Base-by-base conservation (phyloP, 345 rosid genomes). In the Aegle marmelos region DNA sequence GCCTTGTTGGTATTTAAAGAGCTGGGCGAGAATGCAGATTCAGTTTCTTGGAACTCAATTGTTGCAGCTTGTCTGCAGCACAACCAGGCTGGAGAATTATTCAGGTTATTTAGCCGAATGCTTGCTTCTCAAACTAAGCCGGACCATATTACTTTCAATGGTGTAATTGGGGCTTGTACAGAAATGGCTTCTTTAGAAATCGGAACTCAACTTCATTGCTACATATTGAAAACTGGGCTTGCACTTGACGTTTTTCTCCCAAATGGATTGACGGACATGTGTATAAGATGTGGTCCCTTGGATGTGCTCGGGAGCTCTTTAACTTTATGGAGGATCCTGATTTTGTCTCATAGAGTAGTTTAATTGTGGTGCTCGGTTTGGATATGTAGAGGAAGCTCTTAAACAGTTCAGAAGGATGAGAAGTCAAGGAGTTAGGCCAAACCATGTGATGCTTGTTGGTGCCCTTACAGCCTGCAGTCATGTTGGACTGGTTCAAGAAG, bases 401-500 rank as follows among this genome's bases (percentile, higher is more conserved):
- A 53, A 73, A 30, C 80, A 85, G 57, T 94, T 90, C 79, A 77
- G 41, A 62, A 89, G 70, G 64, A 94, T 94, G 97, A 84, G 82
- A 84, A 76, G 10, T 76, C n/a, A n/a, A n/a, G n/a, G n/a, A n/a
- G n/a, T n/a, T n/a, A 81, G 82, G 60, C 94, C 95, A 37, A 91
- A 92, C 65, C 86, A 88, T 72, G 92, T 89, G 67, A 90, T 92
- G 2, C 74, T 89, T 62, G 70, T 92, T 1, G 90, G 94, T 41
- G n/a, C n/a, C n/a, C n/a, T 94, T 13, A 87, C 87, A 36, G 93
- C 94, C 36, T 92, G 97, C 86, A 90, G 93, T 79, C 97, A 94
- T 82, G 91, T 87, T 34, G 93, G 97, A 27, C 76, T 90, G 16
- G 84, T 89, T 9, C 88, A 90, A 60, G 90, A 92, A 89, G 96